Evolutionary conservation across 2,329 filamentous ascomycete genomes (phyloP), one percentile per base, ranked within the genome.

Genomic region (Sarocladium kiliense): DNA sequence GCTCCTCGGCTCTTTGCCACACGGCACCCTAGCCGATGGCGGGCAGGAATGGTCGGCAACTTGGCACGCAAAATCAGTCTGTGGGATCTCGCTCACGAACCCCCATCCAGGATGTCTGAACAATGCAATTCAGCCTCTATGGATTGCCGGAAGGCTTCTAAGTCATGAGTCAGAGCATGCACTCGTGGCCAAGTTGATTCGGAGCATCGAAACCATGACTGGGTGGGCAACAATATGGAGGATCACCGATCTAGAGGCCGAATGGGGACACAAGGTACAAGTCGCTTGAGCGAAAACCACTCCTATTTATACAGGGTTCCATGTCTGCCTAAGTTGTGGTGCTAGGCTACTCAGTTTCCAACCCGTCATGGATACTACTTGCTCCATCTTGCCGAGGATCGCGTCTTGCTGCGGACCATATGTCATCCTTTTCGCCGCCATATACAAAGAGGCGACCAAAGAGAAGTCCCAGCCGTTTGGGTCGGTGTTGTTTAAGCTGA

Each of bases 81-180:
- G 78, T 56, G 80, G 78, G 2, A 83, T 83, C 21, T 81, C 79
- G 0, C 61, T 78, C 12, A 74, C 79, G 2, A 84, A 84, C 56
- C 75, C 74, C 3, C 79, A 84, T 56, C 71, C 77, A 11, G 80
- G 79, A 2, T 80, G 77, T 58, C 61, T 81, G 32, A 83, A 79
- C 58, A 83, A 84, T 60, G 77, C 79, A 3, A 78, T 82, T 3
- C 80, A 83, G 58, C 80, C 80, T 1, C 67, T 83, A 0, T 82
- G 77, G 75, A 71, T 84, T 12, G 80, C 81, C 1, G 81, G 79
- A 0, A 71, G 74, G 34, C 64, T 81, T 0, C 70, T 84, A 41
- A 82, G 75, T 54, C 80, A 84, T 64, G 69, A 66, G 27, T 67
- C 68, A 3, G 73, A 78, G 57, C 74, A 74, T 41, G 57, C 66